These are phyloP conservation scores for Tanacetum coccineum DNA, from an alignment of 129 eudicot genomes.

Conservation along the genomic window DNA sequence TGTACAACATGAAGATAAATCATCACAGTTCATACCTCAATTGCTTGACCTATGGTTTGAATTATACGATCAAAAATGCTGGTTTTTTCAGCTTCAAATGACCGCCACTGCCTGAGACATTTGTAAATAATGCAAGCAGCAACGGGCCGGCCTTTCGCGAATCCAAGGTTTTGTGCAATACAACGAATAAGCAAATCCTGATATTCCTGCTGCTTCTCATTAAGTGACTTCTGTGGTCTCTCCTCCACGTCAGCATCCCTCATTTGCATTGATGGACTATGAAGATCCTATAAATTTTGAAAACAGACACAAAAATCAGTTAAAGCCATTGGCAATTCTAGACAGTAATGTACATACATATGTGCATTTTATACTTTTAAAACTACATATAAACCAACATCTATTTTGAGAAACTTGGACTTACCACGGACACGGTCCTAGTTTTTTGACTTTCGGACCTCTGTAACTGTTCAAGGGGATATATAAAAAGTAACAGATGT, in stretches of 20 bases:
- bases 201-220: slow-evolving; percentile 94
- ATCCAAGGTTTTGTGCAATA: slow-evolving; percentile 84
- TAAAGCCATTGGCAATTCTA: not conserved
- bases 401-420: slow-evolving; percentile 17
- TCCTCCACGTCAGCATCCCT: slow-evolving; percentile 63
- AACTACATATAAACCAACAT: slow-evolving; percentile 1
- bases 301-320: not conserved
- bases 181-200: slow-evolving; percentile 92
- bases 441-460: slow-evolving; percentile 58
- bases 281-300: slow-evolving; percentile 55
- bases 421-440: slow-evolving; percentile 43
- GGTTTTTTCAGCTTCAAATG: slow-evolving; percentile 82
- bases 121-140: slow-evolving; percentile 95
- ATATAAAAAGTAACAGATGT: slow-evolving; percentile 17
- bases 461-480: slow-evolving; percentile 42
- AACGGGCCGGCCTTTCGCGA: slow-evolving; percentile 79
- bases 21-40: slow-evolving; percentile 53
- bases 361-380: not conserved
- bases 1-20: not conserved
- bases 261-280: slow-evolving; percentile 55
- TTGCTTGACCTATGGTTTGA: slow-evolving; percentile 87
- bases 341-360: not conserved
- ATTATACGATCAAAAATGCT: slow-evolving; percentile 90
- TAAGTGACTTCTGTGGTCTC: slow-evolving; percentile 85
- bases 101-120: slow-evolving; percentile 88